Conservation (phyloP, 2,329 filamentous ascomycete species). For the Rhexocercosporidium sp. region DNA sequence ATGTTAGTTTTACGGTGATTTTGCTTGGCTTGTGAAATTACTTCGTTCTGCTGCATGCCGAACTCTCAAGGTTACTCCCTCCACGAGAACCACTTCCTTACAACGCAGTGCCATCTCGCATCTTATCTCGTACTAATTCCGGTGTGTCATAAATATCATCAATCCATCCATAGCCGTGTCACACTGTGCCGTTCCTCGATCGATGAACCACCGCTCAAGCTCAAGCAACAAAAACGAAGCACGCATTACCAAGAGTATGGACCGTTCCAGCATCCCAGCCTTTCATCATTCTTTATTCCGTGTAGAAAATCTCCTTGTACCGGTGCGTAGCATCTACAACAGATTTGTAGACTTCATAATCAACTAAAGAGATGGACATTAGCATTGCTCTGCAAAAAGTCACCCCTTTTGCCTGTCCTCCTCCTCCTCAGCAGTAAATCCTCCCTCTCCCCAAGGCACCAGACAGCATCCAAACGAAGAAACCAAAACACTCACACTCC, state of each 20-base stretch:
- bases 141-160: neutral
- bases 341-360: conserved; percentile 75
- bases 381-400: neutral
- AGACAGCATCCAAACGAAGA: conserved; percentile 8
- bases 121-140: neutral
- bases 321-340: conserved; percentile 88
- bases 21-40: neutral
- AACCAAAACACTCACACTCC: conserved; percentile 63
- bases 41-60: neutral
- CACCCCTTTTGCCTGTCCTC: neutral
- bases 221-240: neutral
- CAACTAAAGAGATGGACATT: conserved; percentile 50
- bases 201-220: neutral
- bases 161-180: neutral
- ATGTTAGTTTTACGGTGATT: neutral
- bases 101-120: neutral
- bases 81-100: neutral
- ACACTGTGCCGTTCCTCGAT: neutral
- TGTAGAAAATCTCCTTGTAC: conserved; percentile 79
- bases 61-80: neutral
- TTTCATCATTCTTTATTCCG: neutral
- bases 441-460: neutral
- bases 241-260: neutral
- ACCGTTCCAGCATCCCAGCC: neutral
- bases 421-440: neutral